These are phyloP conservation scores for Collybia nuda DNA, from an alignment of 768 basidiomycete species.

Conservation along the genomic window DNA sequence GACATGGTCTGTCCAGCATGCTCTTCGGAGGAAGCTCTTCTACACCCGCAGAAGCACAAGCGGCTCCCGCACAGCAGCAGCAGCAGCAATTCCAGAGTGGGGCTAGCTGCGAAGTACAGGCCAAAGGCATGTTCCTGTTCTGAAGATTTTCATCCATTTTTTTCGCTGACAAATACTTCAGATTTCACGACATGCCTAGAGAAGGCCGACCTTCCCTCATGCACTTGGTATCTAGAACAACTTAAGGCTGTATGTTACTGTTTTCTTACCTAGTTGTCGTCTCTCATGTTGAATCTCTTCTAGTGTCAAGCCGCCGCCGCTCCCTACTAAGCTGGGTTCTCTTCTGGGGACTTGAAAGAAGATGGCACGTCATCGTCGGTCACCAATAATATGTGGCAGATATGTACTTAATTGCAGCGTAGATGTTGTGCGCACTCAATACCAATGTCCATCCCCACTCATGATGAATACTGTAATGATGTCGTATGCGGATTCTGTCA, in stretches of 20 bases:
- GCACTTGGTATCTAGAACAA: slow-evolving; percentile 86
- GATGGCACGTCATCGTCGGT: neutral
- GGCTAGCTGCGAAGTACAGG: slow-evolving; percentile 71
- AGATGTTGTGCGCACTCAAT: slow-evolving; percentile 12
- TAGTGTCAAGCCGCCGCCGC: slow-evolving; percentile 79
- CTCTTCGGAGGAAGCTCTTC: slow-evolving; percentile 73
- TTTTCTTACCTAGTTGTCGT: neutral
- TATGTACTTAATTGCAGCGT: neutral
- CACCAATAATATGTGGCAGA: neutral
- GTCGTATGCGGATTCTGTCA: too few species aligned
- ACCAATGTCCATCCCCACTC: slow-evolving; percentile 3
- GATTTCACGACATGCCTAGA: slow-evolving; percentile 88
- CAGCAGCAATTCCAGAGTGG: slow-evolving; percentile 43
- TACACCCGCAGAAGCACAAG: slow-evolving; percentile 44
- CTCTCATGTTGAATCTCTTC: slow-evolving; percentile 9
- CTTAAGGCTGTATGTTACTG: slow-evolving; percentile 72
- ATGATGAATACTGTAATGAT: too few species aligned
- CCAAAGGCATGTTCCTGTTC: slow-evolving; percentile 56
- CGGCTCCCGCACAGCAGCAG: slow-evolving; percentile 49
- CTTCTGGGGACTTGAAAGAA: neutral
- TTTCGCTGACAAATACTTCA: slow-evolving; percentile 21
- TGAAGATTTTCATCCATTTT: neutral
- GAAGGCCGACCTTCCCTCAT: slow-evolving; percentile 75
- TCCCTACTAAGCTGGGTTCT: slow-evolving; percentile 36
- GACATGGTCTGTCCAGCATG: slow-evolving; percentile 89